These are phyloP conservation scores for Termitomyces sp. DNA, from an alignment of 768 basidiomycete genomes.

Conservation along the genomic window DNA sequence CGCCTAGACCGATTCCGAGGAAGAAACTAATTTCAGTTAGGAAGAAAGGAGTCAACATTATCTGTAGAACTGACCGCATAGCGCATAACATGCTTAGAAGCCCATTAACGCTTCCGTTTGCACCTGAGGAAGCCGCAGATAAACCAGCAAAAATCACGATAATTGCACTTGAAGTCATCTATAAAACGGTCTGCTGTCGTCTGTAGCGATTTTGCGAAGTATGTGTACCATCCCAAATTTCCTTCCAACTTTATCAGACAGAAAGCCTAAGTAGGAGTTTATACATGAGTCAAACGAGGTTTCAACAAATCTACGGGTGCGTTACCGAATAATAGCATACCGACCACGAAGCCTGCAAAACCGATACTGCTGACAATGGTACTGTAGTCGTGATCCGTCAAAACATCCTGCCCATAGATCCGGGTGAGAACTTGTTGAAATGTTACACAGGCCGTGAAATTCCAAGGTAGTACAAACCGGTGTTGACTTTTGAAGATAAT, in stretches of 20 bases:
- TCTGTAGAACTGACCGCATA: slow-evolving; percentile 47
- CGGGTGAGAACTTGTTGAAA: slow-evolving; percentile 51
- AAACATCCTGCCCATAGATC: slow-evolving; percentile 55
- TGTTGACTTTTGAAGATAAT: no score
- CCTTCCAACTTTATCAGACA: slow-evolving; percentile 79
- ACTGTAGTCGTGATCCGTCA: slow-evolving; percentile 53
- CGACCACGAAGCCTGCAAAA: slow-evolving; percentile 80
- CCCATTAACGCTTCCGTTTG: slow-evolving; percentile 58
- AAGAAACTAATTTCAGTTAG: slow-evolving; percentile 50
- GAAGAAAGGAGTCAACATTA: slow-evolving; percentile 9
- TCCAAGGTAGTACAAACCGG: no score
- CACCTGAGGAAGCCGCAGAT: slow-evolving; percentile 77
- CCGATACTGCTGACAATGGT: slow-evolving; percentile 59
- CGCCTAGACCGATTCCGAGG: slow-evolving; percentile 83
- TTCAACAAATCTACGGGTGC: not conserved
- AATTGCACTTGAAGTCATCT: slow-evolving; percentile 82
- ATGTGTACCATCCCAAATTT: slow-evolving; percentile 76
- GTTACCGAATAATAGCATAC: slow-evolving; percentile 71
- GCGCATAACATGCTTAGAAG: slow-evolving; percentile 72
- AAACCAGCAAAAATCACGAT: slow-evolving; percentile 78
- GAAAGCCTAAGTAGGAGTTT: slow-evolving; percentile 33
- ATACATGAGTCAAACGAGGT: not conserved
- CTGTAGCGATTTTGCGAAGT: not conserved
- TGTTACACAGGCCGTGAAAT: not conserved
- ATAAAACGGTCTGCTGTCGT: not conserved